A percentile compares a stretch with the other conserved stretches of the same genome.
Conservation (phyloP, 2,329 filamentous ascomycete species). For the Ophiobolus disseminans region DNA sequence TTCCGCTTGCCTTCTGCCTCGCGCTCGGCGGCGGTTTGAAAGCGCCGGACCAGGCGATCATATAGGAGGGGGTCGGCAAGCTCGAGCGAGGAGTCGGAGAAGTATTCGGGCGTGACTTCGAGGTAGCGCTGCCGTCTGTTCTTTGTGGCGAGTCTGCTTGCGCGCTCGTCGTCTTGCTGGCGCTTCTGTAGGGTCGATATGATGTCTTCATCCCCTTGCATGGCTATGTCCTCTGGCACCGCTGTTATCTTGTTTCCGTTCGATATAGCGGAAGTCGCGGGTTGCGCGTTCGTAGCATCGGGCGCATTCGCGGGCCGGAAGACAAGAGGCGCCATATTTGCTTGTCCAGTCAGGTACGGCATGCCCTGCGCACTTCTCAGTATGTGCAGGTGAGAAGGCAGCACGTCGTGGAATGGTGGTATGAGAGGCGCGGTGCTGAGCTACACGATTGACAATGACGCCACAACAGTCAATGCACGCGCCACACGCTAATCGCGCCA, state of each 20-base stretch:
- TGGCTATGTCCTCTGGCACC: slow-evolving; percentile 16
- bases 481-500: slow-evolving; percentile 26
- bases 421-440: background rate
- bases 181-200: slow-evolving; percentile 15
- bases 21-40: slow-evolving; percentile 75
- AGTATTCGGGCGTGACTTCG: slow-evolving; percentile 74
- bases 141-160: slow-evolving; percentile 62
- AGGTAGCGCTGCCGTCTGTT: slow-evolving; percentile 82
- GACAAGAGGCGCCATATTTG: slow-evolving; percentile 33
- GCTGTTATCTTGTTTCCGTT: slow-evolving; percentile 6
- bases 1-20: slow-evolving; percentile 75
- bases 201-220: slow-evolving; percentile 21
- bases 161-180: slow-evolving; percentile 29
- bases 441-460: slow-evolving; percentile 29
- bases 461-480: slow-evolving; percentile 32
- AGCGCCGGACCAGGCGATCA: slow-evolving; percentile 78
- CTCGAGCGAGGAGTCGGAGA: slow-evolving; percentile 66
- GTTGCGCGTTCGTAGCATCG: slow-evolving; percentile 8
- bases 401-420: no score
- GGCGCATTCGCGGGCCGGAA: slow-evolving; percentile 28
- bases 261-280: slow-evolving; percentile 1
- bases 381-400: no score
- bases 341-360: slow-evolving; percentile 33
- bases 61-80: slow-evolving; percentile 80
- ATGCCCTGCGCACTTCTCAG: slow-evolving; percentile 17